Percentiles rank a stretch among this genome's conserved stretches.
Conservation (phyloP, 768 basidiomycete genomes). For the Kwoniella newhampshirensis region DNA sequence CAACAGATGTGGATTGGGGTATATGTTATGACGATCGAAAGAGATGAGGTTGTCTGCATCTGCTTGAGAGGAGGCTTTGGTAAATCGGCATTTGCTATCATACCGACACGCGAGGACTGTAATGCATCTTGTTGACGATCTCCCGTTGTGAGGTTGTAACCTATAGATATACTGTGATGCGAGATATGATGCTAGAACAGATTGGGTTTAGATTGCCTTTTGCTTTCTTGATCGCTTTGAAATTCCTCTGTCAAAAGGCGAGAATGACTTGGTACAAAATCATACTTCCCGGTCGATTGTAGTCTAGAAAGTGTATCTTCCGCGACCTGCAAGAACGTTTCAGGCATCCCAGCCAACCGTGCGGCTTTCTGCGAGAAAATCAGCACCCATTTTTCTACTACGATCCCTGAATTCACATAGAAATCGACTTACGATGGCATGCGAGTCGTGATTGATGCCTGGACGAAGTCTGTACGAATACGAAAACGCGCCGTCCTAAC, state of each 20-base stretch:
- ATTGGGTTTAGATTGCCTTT: no score
- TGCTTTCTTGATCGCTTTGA: no score
- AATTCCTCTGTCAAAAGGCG: no score
- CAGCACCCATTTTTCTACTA: no score
- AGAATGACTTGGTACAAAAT: background rate
- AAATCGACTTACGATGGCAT: constrained; percentile 57
- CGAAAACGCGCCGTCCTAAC: constrained; percentile 71
- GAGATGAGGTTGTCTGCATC: background rate
- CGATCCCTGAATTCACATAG: constrained; percentile 51
- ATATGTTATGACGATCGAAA: constrained; percentile 22
- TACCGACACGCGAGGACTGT: no score
- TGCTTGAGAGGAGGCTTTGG: no score
- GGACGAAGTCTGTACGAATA: constrained; percentile 78
- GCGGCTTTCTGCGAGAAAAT: constrained; percentile 91
- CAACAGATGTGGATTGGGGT: constrained; percentile 68
- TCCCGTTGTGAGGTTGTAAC: no score
- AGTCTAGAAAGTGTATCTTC: constrained; percentile 29
- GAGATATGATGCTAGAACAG: no score
- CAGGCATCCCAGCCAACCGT: constrained; percentile 78
- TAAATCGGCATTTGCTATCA: no score
- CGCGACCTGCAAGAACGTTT: constrained; percentile 34
- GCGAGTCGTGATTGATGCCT: constrained; percentile 86
- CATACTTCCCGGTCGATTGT: constrained; percentile 18
- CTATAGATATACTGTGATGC: no score
- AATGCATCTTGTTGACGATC: no score